Evolutionary conservation across 768 basidiomycete genomes (phyloP), one percentile per base, ranked within the genome.

Genomic region (Lactifluus pinguis): DNA sequence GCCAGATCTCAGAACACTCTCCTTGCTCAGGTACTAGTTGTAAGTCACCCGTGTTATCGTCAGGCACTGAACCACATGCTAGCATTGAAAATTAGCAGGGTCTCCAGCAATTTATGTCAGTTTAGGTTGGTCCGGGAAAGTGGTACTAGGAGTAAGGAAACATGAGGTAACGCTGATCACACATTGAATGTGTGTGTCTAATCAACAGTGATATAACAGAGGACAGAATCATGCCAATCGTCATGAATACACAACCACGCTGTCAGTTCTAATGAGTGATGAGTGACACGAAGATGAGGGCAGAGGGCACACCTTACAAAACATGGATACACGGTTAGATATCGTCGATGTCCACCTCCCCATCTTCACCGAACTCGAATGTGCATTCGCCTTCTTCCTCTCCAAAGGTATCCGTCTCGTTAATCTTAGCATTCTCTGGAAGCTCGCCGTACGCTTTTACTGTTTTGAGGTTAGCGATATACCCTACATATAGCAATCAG

Each of bases 401-500:
- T 66, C 90, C 91, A 72, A 92, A 92, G 45, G 83, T 86, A 68
- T 95, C 95, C 38, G 92, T 95, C 78, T 98, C 95, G 76, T 95
- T 94, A 78, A 95, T 92, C 78, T 93, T 93, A 71, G 93, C 92
- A 68, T 90, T 91, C 75, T 93, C 91, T 21, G 97, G 95, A 36
- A 98, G 82, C 72, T 99, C 97, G 55, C 97, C 97, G 71, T 98
- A 98, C 17, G 92, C 93, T 83, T 98, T 95, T 72, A 98, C 86
- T 89, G 74, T 49, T 32, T 39, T 8, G n/a, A 7, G 45, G 36
- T 50, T 45, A 50, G 25, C 41, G 45, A 19, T 49, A 30, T 32
- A 50, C 29, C 32, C 55, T 44, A 42, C 53, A 48, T 32, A 32
- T 48, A 36, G 2, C 45, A 48, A n/a, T 39, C 32, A 14, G 54